Evolutionary conservation across 371 early-diverging fungal species (phyloP).

Genomic region (Rhizopus microsporus): DNA sequence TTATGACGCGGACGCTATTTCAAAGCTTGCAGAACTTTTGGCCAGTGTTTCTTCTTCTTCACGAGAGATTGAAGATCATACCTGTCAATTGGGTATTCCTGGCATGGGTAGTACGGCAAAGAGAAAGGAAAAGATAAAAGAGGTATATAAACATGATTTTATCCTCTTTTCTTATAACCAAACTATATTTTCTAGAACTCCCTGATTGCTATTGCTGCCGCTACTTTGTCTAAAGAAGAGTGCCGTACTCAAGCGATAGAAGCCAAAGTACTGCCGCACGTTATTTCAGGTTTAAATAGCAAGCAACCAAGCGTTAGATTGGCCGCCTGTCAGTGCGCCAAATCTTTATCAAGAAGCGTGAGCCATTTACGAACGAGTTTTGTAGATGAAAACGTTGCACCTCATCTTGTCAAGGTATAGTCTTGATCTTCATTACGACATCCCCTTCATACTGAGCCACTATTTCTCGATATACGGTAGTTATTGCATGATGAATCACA

Average conservation of each 20-base stretch:
- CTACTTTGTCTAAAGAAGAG: constrained; percentile 76
- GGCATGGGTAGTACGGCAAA: constrained; percentile 53
- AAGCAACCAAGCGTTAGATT: constrained; percentile 61
- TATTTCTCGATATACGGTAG: constrained; percentile 23
- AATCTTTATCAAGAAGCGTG: constrained; percentile 78
- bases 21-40: constrained; percentile 66
- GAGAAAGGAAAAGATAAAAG: constrained; percentile 66
- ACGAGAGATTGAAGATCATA: constrained; percentile 46
- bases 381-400: constrained; percentile 80
- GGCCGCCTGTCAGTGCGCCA: constrained; percentile 82
- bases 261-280: constrained; percentile 73
- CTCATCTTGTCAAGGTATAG: constrained; percentile 69
- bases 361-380: constrained; percentile 78
- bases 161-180: not conserved
- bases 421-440: too few relatives aligned
- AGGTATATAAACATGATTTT: constrained; percentile 38
- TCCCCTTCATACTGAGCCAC: not conserved
- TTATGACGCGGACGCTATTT: constrained; percentile 76
- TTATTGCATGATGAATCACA: constrained; percentile 67
- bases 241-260: constrained; percentile 84
- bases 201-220: constrained; percentile 77
- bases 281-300: constrained; percentile 71
- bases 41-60: constrained; percentile 38
- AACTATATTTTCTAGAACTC: constrained; percentile 48
- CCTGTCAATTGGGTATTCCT: constrained; percentile 35